phyloP scores from a whole-genome alignment of 2,329 filamentous ascomycete genomes.

The Microsporum canis region DNA sequence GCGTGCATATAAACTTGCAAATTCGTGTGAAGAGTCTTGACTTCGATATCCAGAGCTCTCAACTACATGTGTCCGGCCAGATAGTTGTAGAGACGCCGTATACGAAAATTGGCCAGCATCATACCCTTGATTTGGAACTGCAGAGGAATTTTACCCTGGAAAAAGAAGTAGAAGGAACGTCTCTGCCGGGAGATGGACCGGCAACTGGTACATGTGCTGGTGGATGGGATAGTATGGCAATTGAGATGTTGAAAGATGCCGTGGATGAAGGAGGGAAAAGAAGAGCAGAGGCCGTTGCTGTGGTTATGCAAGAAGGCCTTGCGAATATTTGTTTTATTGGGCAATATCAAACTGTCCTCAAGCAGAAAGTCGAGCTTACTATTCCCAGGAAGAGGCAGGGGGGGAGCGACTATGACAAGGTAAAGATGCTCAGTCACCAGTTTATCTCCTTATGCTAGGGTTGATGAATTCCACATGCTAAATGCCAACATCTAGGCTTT shows the following conservation, averaged over 20 bases:
- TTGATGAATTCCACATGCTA: not conserved
- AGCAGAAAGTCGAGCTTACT: conserved; percentile 39
- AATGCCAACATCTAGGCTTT: conserved; percentile 45
- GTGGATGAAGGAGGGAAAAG: conserved; percentile 57
- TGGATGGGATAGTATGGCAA: conserved; percentile 83
- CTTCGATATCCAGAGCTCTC: conserved; percentile 57
- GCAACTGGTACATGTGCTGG: conserved; percentile 17
- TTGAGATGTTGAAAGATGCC: conserved; percentile 66
- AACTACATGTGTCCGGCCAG: conserved; percentile 57
- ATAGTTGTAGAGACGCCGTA: conserved; percentile 56
- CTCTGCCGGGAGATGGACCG: conserved; percentile 22
- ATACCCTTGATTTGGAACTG: conserved; percentile 73
- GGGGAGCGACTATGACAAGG: conserved; percentile 41
- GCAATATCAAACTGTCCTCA: conserved; percentile 39
- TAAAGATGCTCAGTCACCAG: conserved; percentile 13
- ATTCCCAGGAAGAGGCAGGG: conserved; percentile 38
- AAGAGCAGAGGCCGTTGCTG: conserved; percentile 72
- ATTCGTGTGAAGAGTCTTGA: conserved; percentile 56
- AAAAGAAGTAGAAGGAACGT: conserved; percentile 51
- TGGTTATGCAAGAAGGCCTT: conserved; percentile 75
- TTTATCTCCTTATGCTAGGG: not conserved
- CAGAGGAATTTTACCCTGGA: conserved; percentile 78
- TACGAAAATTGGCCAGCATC: conserved; percentile 55
- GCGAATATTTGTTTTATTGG: conserved; percentile 43
- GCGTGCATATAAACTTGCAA: conserved; percentile 53